A percentile compares a stretch with the other conserved stretches of the same genome.
phyloP scores from a whole-genome alignment of 805 yeast genomes.

The Candida cerambycidarum region DNA sequence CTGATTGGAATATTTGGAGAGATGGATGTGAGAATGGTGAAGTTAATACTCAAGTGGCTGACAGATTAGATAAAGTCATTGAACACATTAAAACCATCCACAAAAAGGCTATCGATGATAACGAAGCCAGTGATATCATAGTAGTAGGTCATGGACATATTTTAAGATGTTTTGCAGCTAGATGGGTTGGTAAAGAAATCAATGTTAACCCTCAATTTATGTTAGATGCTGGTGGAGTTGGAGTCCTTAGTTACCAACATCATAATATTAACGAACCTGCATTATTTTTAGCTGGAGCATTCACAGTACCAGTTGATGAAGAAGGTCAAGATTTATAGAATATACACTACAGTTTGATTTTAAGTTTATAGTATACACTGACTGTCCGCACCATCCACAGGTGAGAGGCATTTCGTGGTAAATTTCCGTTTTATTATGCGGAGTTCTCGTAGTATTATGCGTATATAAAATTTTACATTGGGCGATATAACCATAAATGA shows the following conservation, averaged over 20 bases:
- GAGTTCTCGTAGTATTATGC: neutral
- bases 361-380: too few relatives aligned
- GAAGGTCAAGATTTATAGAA: conserved; percentile 27
- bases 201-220: conserved; percentile 73
- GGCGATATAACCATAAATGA: conserved; percentile 16
- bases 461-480: neutral
- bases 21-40: conserved; percentile 96
- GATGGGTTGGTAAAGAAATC: conserved; percentile 74
- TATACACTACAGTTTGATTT: too few relatives aligned
- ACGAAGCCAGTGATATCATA: conserved; percentile 66
- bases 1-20: conserved; percentile 77
- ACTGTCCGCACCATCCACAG: too few relatives aligned
- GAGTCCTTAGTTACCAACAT: conserved; percentile 89
- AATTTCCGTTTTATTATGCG: neutral
- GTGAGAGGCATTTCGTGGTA: neutral
- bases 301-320: conserved; percentile 67
- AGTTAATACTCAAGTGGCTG: conserved; percentile 59
- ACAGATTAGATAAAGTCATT: conserved; percentile 71
- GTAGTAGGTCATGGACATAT: conserved; percentile 95
- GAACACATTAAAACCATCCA: conserved; percentile 63
- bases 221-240: conserved; percentile 94
- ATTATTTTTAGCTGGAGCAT: conserved; percentile 78
- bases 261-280: conserved; percentile 86
- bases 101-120: conserved; percentile 46
- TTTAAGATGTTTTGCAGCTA: conserved; percentile 80